Conservation (phyloP, 2,329 filamentous ascomycete genomes). For the Exophiala phaeomuriformis region DNA sequence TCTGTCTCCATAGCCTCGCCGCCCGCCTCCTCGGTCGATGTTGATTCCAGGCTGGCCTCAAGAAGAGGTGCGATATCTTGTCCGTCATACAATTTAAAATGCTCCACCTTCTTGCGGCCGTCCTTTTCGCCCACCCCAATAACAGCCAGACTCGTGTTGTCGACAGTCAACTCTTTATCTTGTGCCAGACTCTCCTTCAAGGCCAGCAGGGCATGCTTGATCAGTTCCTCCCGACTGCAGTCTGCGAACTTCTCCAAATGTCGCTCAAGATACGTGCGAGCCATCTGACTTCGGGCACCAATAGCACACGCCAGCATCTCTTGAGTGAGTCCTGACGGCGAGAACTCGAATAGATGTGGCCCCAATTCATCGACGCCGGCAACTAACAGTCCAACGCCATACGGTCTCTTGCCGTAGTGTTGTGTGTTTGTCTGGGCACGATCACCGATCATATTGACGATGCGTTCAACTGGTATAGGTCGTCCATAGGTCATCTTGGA, state of each 20-base stretch:
- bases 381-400: slow-evolving; percentile 87
- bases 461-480: slow-evolving; percentile 78
- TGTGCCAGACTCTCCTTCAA: slow-evolving; percentile 93
- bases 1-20: slow-evolving; percentile 53
- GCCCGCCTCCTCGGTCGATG: slow-evolving; percentile 38
- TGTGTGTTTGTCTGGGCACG: slow-evolving; percentile 98
- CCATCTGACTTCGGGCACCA: slow-evolving; percentile 94
- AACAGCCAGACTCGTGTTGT: slow-evolving; percentile 89
- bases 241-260: slow-evolving; percentile 76
- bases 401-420: slow-evolving; percentile 91
- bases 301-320: slow-evolving; percentile 97
- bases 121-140: slow-evolving; percentile 54
- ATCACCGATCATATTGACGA: slow-evolving; percentile 87
- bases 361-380: slow-evolving; percentile 90
- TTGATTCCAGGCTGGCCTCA: slow-evolving; percentile 54
- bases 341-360: slow-evolving; percentile 96
- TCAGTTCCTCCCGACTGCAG: slow-evolving; percentile 72
- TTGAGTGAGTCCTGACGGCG: slow-evolving; percentile 89
- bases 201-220: slow-evolving; percentile 81
- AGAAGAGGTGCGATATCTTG: slow-evolving; percentile 80
- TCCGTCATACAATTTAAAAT: slow-evolving; percentile 85
- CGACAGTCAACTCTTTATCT: slow-evolving; percentile 94
- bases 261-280: slow-evolving; percentile 89
- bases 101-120: slow-evolving; percentile 57
- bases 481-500: slow-evolving; percentile 94